Evolutionary conservation across 805 yeast species (phyloP).

Genomic region (Wickerhamomyces strasburgensis): DNA sequence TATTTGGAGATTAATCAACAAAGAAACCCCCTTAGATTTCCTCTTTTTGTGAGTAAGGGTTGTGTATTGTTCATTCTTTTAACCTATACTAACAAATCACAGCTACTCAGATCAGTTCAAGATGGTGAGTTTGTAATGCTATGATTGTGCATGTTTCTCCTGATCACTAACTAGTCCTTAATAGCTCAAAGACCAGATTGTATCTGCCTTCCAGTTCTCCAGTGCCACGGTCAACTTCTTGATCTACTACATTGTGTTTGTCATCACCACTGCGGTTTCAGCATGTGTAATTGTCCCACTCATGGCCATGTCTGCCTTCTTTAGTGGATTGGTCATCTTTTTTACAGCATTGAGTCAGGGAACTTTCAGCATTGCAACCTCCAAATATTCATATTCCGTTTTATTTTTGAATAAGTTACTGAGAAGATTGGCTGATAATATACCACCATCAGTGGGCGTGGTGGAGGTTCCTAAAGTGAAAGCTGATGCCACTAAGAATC

Average conservation of each 20-base stretch:
- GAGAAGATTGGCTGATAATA: conserved; percentile 22
- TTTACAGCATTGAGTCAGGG: conserved; percentile 24
- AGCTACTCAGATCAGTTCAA: neutral
- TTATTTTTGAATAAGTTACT: conserved; percentile 22
- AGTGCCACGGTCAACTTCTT: conserved; percentile 16
- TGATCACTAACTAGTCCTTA: neutral
- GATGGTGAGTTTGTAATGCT: neutral
- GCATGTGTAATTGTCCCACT: conserved; percentile 21
- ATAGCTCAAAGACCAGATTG: conserved; percentile 3
- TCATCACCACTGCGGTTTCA: conserved; percentile 4
- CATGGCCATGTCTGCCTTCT: conserved; percentile 19
- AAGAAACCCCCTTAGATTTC: conserved; percentile 12
- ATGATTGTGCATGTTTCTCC: neutral
- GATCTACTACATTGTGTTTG: conserved; percentile 16
- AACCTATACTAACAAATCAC: neutral
- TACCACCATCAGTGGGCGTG: conserved; percentile 27
- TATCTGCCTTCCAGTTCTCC: conserved; percentile 3
- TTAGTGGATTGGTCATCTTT: conserved; percentile 23
- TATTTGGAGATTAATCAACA: conserved; percentile 13
- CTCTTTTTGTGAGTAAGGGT: conserved; percentile 16
- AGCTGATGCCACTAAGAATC: neutral
- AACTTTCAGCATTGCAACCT: conserved; percentile 21
- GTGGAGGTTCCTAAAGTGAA: conserved; percentile 11
- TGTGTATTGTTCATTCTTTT: too few relatives aligned
- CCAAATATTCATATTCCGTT: conserved; percentile 24